A percentile compares a stretch with the other conserved stretches of the same genome.
phyloP scores from a whole-genome alignment of 2,329 filamentous ascomycete species.

The Dactylonectria macrodidyma region DNA sequence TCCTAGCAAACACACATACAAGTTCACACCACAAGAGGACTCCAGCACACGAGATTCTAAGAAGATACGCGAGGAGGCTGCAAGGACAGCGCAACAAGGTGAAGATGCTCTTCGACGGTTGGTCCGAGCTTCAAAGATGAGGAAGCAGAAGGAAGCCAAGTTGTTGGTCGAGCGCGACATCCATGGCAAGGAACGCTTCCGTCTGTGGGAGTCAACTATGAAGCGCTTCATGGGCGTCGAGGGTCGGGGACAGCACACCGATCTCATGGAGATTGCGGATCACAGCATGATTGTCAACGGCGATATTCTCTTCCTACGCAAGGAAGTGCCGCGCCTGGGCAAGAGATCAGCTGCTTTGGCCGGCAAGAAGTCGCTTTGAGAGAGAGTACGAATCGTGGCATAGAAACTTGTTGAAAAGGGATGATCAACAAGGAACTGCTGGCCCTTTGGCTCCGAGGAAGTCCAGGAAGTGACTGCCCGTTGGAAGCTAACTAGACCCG shows the following conservation, averaged over 20 bases:
- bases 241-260: constrained; percentile 50
- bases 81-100: constrained; percentile 72
- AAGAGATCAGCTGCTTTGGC: constrained; percentile 54
- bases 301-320: constrained; percentile 66
- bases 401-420: not conserved
- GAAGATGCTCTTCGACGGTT: constrained; percentile 73
- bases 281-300: constrained; percentile 77
- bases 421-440: too few species aligned
- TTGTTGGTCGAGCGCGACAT: constrained; percentile 67
- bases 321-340: constrained; percentile 65
- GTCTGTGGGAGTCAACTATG: constrained; percentile 75
- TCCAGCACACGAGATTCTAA: constrained; percentile 65
- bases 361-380: constrained; percentile 42
- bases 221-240: constrained; percentile 63
- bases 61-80: constrained; percentile 72
- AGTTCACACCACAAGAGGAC: constrained; percentile 69
- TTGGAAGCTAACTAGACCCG: not conserved
- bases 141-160: constrained; percentile 75
- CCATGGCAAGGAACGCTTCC: constrained; percentile 68
- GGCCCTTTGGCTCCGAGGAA: not conserved
- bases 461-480: too few species aligned
- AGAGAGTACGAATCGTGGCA: constrained; percentile 8
- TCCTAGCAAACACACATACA: constrained; percentile 76
- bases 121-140: constrained; percentile 74
- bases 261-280: constrained; percentile 69